Percentiles rank a stretch among this genome's conserved stretches.
Evolutionary conservation across 768 basidiomycete species (phyloP).

Genomic region (Rhodotorula toruloides): DNA sequence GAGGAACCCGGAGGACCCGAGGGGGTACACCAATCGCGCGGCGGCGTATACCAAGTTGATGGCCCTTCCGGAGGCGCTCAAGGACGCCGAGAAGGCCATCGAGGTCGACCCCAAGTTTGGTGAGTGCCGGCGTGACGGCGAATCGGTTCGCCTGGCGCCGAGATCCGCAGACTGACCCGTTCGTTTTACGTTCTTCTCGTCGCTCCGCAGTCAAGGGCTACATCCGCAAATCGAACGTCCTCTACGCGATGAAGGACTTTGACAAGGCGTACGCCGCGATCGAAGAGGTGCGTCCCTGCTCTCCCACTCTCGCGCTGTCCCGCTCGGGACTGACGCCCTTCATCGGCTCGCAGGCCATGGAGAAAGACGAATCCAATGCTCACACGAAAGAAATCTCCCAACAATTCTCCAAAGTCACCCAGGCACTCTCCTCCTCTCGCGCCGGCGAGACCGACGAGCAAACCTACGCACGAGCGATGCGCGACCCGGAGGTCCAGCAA

Average conservation of each 20-base stretch:
- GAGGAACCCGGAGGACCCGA: conserved; percentile 79
- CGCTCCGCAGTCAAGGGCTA: conserved; percentile 74
- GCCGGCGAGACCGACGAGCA: conserved; percentile 84
- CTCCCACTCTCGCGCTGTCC: background rate
- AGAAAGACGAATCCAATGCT: conserved; percentile 72
- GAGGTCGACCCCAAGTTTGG: conserved; percentile 80
- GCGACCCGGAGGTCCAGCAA: conserved; percentile 72
- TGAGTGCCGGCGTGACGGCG: conserved; percentile 46
- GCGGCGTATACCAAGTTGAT: conserved; percentile 92
- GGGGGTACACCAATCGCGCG: conserved; percentile 97
- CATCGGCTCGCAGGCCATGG: conserved; percentile 52
- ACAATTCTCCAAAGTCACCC: conserved; percentile 72
- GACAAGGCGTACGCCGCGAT: conserved; percentile 76
- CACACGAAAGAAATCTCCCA: conserved; percentile 76
- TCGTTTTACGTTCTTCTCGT: background rate
- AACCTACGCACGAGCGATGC: conserved; percentile 87
- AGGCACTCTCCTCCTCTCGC: conserved; percentile 71
- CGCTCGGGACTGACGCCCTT: background rate
- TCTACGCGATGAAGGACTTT: conserved; percentile 86
- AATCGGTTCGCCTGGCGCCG: background rate
- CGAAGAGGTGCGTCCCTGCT: conserved; percentile 52
- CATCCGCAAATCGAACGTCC: conserved; percentile 81
- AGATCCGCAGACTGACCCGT: background rate
- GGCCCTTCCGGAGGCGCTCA: conserved; percentile 89
- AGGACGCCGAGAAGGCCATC: conserved; percentile 91